Evolutionary conservation across 768 basidiomycete genomes (phyloP).

Genomic region (Asterophora parasitica): DNA sequence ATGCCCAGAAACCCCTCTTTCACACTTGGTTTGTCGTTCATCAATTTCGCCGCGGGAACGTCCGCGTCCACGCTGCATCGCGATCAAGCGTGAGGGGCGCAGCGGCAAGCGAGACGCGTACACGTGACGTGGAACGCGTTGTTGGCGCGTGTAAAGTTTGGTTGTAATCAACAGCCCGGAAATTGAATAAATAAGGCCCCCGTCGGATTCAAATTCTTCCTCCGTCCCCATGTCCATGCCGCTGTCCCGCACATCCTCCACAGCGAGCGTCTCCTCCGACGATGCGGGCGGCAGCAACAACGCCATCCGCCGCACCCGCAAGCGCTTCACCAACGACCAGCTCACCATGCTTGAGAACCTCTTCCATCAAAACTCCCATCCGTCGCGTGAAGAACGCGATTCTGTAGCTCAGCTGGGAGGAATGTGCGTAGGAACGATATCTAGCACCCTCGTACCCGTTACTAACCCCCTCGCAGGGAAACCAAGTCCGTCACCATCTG

Average conservation of each 20-base stretch:
- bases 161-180: conserved; percentile 19
- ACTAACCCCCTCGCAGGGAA: conserved; percentile 39
- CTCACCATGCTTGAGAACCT: conserved; percentile 70
- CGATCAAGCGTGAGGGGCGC: no score
- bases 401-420: conserved; percentile 51
- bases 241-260: conserved; percentile 47
- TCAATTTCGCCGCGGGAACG: no score
- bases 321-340: conserved; percentile 64
- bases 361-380: conserved; percentile 68
- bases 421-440: conserved; percentile 45
- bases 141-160: conserved; percentile 19
- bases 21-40: no score
- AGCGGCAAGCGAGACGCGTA: conserved; percentile 6
- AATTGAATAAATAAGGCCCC: conserved; percentile 17
- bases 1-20: no score
- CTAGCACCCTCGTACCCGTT: conserved; percentile 3
- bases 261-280: conserved; percentile 49
- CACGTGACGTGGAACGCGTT: conserved; percentile 19
- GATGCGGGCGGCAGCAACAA: conserved; percentile 35
- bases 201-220: conserved; percentile 11
- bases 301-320: conserved; percentile 54
- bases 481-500: conserved; percentile 72
- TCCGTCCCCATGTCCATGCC: conserved; percentile 11
- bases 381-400: conserved; percentile 71
- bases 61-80: no score